A percentile compares a stretch with the other conserved stretches of the same genome.
phyloP scores from a whole-genome alignment of 2,329 filamentous ascomycete genomes.

The Exophiala bonariae region DNA sequence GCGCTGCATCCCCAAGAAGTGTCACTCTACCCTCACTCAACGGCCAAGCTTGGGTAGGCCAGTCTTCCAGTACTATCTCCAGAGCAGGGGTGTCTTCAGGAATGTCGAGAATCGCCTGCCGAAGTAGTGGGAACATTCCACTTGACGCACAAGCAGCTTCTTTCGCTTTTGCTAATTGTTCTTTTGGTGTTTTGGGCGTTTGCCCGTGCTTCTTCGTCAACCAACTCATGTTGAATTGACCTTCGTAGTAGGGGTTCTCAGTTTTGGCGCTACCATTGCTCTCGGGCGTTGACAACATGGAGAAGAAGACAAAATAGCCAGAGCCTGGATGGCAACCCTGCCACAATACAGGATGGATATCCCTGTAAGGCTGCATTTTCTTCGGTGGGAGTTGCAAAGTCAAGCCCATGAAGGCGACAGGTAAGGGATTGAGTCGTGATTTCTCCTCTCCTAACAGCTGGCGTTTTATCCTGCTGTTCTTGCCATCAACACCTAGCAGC shows the following conservation, averaged over 20 bases:
- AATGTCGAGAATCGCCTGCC: slow-evolving; percentile 35
- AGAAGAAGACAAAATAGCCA: slow-evolving; percentile 29
- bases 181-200: slow-evolving; percentile 1
- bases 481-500: slow-evolving; percentile 31
- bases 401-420: slow-evolving; percentile 10
- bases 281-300: slow-evolving; percentile 43
- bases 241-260: slow-evolving; percentile 38
- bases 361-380: slow-evolving; percentile 7
- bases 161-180: slow-evolving; percentile 5
- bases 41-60: slow-evolving; percentile 37
- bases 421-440: slow-evolving; percentile 5
- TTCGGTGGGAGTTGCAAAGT: slow-evolving; percentile 9
- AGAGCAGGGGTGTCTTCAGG: slow-evolving; percentile 32
- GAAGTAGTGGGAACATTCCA: slow-evolving; percentile 28
- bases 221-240: slow-evolving; percentile 52
- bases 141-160: neutral
- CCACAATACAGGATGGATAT: slow-evolving; percentile 24
- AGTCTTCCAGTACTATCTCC: slow-evolving; percentile 36
- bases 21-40: slow-evolving; percentile 35
- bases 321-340: slow-evolving; percentile 17
- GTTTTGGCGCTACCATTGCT: slow-evolving; percentile 37
- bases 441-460: slow-evolving; percentile 10
- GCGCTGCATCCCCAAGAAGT: slow-evolving; percentile 40
- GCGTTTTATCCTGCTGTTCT: slow-evolving; percentile 25
- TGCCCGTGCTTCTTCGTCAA: slow-evolving; percentile 15